Evolutionary conservation across 1,284 basidiomycete species (phyloP), one percentile per base, ranked within the genome.

Genomic region (Hemileia vastatrix): DNA sequence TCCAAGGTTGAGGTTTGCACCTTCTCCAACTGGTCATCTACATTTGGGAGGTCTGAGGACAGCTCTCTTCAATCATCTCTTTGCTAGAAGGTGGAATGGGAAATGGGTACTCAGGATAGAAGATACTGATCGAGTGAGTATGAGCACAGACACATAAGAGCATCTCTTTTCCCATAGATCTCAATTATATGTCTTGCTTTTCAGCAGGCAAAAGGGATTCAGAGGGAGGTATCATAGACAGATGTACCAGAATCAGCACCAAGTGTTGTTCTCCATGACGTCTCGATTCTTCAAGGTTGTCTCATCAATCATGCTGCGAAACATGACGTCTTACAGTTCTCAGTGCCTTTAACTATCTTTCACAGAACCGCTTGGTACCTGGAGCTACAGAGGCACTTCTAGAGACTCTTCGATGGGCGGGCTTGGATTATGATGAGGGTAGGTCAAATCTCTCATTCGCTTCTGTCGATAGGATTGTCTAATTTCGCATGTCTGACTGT

Each of bases 31-130:
- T 0, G 94, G 95, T 1, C 82, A 86, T 50, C 80, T 98, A 1
- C 94, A 98, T 77, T 84, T 98, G 1, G 94, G 94, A 1, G 93
- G 94, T 0, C 82, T 98, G n/a, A 79, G 95, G 18, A 97, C 93
- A 52, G 95, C 92, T 0, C 80, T 97, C 2, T 93, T 92, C 78
- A 97, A 98, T 74, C 83, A 95, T 71, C 78, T 97, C 0, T 85
- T 87, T 63, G 88, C 92, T 1, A 82, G 82, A 68, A 89, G 88
- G 72, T 80, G 83, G 27, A 83, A 83, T 1, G 92, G 92, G 1
- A 86, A 86, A 71, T 95, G 90, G 88, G 83, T 96, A 36, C 78
- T 97, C 64, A 80, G 94, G 36, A 85, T 98, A 49, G 94, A 98
- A 76, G 95, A 97, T 76, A 98, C 95, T 0, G 94, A 98, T 75